Percentiles rank a stretch among this genome's conserved stretches.
Conservation (phyloP, 2,329 filamentous ascomycete species). For the Amylocarpus encephaloides region DNA sequence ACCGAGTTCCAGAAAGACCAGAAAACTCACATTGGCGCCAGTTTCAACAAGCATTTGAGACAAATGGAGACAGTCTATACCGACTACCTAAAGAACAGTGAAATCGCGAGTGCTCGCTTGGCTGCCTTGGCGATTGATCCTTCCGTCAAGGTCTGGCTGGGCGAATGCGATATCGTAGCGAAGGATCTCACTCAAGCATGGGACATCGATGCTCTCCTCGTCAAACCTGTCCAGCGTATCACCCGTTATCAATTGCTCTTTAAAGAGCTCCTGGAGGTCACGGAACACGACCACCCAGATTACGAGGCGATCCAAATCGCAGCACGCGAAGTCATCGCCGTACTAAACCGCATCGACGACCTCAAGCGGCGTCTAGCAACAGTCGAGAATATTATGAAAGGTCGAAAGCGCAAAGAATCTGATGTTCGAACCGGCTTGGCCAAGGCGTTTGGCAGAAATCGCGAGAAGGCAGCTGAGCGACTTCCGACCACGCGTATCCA, state of each 20-base stretch:
- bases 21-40: conserved; percentile 28
- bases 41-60: conserved; percentile 43
- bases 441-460: conserved; percentile 79
- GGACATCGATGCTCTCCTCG: conserved; percentile 91
- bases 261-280: conserved; percentile 70
- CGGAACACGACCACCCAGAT: conserved; percentile 79
- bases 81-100: conserved; percentile 56
- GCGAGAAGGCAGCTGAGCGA: conserved; percentile 63
- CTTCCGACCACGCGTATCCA: conserved; percentile 31
- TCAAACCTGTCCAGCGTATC: conserved; percentile 93
- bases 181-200: conserved; percentile 89
- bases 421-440: conserved; percentile 79
- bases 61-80: conserved; percentile 56
- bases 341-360: conserved; percentile 85
- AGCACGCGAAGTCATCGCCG: conserved; percentile 51
- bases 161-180: conserved; percentile 86
- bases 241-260: conserved; percentile 90
- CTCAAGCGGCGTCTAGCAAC: conserved; percentile 92
- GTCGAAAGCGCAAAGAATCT: conserved; percentile 77
- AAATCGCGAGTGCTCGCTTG: conserved; percentile 54
- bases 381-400: conserved; percentile 74
- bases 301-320: conserved; percentile 53
- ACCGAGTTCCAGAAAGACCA: conserved; percentile 29
- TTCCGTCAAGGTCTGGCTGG: conserved; percentile 75
- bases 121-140: conserved; percentile 58